A percentile compares a stretch with the other conserved stretches of the same genome.
These are phyloP conservation scores for Didymella lethalis DNA, from an alignment of 2,329 filamentous ascomycete species.

Conservation along the genomic window DNA sequence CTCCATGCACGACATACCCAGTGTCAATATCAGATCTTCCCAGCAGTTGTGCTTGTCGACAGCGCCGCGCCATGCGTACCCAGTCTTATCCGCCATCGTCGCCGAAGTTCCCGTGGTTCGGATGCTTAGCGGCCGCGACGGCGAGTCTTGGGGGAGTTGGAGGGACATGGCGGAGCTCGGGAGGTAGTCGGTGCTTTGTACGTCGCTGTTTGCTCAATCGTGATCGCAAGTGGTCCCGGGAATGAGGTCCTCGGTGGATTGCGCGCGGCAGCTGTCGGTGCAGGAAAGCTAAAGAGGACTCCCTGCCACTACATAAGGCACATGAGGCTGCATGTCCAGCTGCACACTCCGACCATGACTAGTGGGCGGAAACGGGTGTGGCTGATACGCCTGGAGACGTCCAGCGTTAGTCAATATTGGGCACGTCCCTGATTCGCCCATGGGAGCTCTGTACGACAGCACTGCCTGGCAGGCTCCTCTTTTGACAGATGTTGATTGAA, in stretches of 20 bases:
- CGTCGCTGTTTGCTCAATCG: conserved; percentile 25
- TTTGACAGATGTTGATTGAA: conserved; percentile 8
- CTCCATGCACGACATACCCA: conserved; percentile 43
- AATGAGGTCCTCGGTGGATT: conserved; percentile 10
- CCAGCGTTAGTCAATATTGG: conserved; percentile 19
- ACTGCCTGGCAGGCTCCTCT: conserved; percentile 9
- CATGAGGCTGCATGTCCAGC: conserved; percentile 38
- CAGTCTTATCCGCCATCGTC: conserved; percentile 52
- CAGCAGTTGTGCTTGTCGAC: conserved; percentile 55
- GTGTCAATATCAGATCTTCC: conserved; percentile 58
- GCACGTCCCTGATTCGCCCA: conserved; percentile 27
- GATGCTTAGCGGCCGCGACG: conserved; percentile 45
- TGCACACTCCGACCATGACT: conserved; percentile 10
- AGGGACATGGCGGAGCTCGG: conserved; percentile 36
- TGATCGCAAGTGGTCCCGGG: conserved; percentile 13
- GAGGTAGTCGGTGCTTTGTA: conserved; percentile 22
- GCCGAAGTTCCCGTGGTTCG: conserved; percentile 47
- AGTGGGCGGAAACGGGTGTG: conserved; percentile 39
- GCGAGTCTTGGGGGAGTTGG: conserved; percentile 38
- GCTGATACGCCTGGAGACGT: conserved; percentile 29
- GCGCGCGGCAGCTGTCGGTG: conserved; percentile 26
- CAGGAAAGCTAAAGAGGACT: conserved; percentile 18
- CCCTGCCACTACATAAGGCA: conserved; percentile 35
- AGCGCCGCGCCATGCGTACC: conserved; percentile 53
- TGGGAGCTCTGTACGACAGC: conserved; percentile 16